Percentiles rank a stretch among this genome's conserved stretches.
Conservation (phyloP, 2,329 filamentous ascomycete genomes). For the Dothistroma pini region DNA sequence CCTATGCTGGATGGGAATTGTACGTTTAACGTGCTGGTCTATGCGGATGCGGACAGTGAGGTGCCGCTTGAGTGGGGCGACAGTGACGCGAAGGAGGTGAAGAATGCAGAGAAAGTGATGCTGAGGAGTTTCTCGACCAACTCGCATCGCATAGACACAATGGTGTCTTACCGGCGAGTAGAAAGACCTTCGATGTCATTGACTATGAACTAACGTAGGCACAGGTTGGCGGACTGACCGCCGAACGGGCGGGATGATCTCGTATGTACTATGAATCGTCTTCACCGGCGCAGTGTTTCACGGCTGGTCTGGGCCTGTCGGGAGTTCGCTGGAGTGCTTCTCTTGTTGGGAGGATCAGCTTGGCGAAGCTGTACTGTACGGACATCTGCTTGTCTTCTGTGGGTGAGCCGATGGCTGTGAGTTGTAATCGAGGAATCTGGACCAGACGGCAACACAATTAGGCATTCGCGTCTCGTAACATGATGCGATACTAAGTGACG, state of each 20-base stretch:
- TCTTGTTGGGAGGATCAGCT: background rate
- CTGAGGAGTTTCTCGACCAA: conserved; percentile 93
- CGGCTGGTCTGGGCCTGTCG: background rate
- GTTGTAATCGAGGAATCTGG: too few relatives aligned
- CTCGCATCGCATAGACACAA: conserved; percentile 87
- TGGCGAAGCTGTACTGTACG: background rate
- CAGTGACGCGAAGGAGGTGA: conserved; percentile 95
- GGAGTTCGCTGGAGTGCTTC: background rate
- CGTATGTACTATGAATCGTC: background rate
- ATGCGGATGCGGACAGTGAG: conserved; percentile 93
- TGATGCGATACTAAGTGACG: too few relatives aligned
- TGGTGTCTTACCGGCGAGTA: conserved; percentile 78
- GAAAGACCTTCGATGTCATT: background rate
- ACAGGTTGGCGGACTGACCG: conserved; percentile 8
- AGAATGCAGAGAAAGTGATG: conserved; percentile 91
- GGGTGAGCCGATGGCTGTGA: too few relatives aligned
- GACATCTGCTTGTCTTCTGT: background rate
- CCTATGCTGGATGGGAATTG: conserved; percentile 92
- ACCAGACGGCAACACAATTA: too few relatives aligned
- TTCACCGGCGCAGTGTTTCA: background rate
- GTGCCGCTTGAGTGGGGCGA: conserved; percentile 99
- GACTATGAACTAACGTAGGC: conserved; percentile 1
- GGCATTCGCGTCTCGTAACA: too few relatives aligned
- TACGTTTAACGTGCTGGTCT: conserved; percentile 98
- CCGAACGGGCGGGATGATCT: conserved; percentile 2